phyloP scores from a whole-genome alignment of 305 asterid species.

The Solanum aculeatissimum region DNA sequence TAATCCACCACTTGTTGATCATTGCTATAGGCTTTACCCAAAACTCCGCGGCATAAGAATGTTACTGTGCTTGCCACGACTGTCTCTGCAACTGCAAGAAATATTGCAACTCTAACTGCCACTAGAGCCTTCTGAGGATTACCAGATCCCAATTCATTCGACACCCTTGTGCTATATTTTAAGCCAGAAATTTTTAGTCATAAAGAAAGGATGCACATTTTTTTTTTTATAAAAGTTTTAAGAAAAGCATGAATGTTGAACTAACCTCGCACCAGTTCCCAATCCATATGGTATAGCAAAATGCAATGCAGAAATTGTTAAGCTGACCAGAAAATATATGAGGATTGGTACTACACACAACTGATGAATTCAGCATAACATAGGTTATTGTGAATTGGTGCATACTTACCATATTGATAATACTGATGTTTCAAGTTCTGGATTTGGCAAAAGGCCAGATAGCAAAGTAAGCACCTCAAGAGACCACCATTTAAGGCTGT shows the following conservation, averaged over 20 bases:
- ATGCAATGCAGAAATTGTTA: slow-evolving; percentile 16
- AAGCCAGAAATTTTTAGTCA: not conserved
- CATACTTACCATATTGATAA: slow-evolving; percentile 36
- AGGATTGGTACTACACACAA: not conserved
- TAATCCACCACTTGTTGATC: slow-evolving; percentile 39
- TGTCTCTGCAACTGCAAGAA: slow-evolving; percentile 30
- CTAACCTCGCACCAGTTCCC: slow-evolving; percentile 38
- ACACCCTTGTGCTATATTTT: slow-evolving; percentile 38
- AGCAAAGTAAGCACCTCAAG: slow-evolving; percentile 29
- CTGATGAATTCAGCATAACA: not conserved
- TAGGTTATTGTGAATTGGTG: not conserved
- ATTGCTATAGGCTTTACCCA: slow-evolving; percentile 39
- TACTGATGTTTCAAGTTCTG: slow-evolving; percentile 45
- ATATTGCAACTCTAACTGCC: slow-evolving; percentile 27
- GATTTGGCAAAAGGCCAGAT: slow-evolving; percentile 42
- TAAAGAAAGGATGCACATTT: not conserved
- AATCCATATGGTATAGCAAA: slow-evolving; percentile 27
- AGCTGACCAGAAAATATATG: slow-evolving; percentile 4
- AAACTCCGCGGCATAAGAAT: slow-evolving; percentile 18
- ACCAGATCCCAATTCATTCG: slow-evolving; percentile 52
- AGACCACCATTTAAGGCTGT: slow-evolving; percentile 50
- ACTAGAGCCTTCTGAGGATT: slow-evolving; percentile 25
- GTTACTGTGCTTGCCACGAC: slow-evolving; percentile 17
- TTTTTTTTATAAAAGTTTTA: not conserved
- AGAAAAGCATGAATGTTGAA: not conserved